phyloP scores from a whole-genome alignment of 2,329 filamentous ascomycete genomes.

The Apiospora kogelbergensis region DNA sequence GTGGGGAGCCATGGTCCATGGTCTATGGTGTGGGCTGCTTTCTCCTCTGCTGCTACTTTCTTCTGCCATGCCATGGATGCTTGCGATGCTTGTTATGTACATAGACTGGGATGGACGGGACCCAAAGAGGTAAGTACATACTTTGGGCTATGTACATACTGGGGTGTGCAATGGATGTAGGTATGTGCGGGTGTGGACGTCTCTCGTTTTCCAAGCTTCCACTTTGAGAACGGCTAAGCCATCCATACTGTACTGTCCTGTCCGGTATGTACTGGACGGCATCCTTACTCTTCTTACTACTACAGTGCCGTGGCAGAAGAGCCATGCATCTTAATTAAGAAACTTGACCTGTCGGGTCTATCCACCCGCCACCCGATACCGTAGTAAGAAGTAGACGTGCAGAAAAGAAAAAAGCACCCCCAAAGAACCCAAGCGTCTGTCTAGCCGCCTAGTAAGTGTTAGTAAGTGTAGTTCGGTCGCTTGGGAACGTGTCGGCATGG shows the following conservation, averaged over 20 bases:
- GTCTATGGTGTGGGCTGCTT: not conserved
- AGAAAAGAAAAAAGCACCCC: not conserved
- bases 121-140: not conserved
- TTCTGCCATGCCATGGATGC: not conserved
- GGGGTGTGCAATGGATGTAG: not conserved
- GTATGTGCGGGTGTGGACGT: slow-evolving; percentile 2
- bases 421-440: not conserved
- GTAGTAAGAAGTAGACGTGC: not conserved
- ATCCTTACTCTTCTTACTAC: not conserved
- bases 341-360: not conserved
- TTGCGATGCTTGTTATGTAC: not conserved
- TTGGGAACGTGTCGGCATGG: not conserved
- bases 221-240: not conserved
- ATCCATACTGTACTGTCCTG: not conserved
- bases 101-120: not conserved
- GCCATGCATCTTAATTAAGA: not conserved
- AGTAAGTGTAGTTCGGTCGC: not conserved
- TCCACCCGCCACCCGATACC: not conserved
- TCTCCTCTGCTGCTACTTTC: not conserved
- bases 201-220: not conserved
- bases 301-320: not conserved
- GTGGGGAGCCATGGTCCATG: not conserved
- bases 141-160: not conserved
- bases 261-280: not conserved
- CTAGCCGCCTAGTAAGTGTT: not conserved